Base-by-base conservation (phyloP, 202 grass and related monocot species). In the Digitaria exilis region DNA sequence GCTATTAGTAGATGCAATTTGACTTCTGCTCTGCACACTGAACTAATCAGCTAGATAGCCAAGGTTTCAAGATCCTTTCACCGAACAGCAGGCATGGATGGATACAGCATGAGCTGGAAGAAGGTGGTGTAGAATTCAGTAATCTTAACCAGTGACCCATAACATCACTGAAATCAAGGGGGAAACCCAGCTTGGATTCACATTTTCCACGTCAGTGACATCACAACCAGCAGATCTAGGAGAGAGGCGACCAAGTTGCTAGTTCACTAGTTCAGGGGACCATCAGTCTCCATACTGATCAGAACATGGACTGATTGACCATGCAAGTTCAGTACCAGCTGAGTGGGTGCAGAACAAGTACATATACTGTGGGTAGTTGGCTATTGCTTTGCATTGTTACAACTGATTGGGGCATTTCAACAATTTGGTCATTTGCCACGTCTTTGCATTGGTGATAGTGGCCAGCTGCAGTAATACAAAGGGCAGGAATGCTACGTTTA, bases 121-220 rank as follows among this genome's bases (percentile, higher is more conserved):
- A 21, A 73, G 4, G 58, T 9, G 26, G 76, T 72, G 45, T 46
- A 56, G 65, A 45, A 80, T 61, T 75, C 58, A 58, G 64, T 29
- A 84, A 69, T 7, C 21, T 31, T 32, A 1, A 22, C 62, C 0
- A 28, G 59, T 63, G 18, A 55, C 76, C 58, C 71, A 82, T 73
- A 68, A 39, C 56, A 67, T 50, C 73, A 43, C 87, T 73, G 57
- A 86, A 86, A 60, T 39, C 78, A 52, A 86, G 83, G 37, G 1
- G 35, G 29, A 39, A 49, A 49, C 15, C 66, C 26, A 35, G 3
- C 68, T 57, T 58, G 37, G 60, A 39, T 18, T 14, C 7, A 21
- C 9, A 50, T 25, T 84, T 81, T 77, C 64, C n/a, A 65, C 44
- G 65, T 79, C 44, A 51, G 60, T 79, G 76, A 79, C 76, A 79